Percentiles rank a stretch among this genome's conserved stretches.
phyloP scores from a whole-genome alignment of 1,139 yeast species.

The Insectozyma bohioensis region DNA sequence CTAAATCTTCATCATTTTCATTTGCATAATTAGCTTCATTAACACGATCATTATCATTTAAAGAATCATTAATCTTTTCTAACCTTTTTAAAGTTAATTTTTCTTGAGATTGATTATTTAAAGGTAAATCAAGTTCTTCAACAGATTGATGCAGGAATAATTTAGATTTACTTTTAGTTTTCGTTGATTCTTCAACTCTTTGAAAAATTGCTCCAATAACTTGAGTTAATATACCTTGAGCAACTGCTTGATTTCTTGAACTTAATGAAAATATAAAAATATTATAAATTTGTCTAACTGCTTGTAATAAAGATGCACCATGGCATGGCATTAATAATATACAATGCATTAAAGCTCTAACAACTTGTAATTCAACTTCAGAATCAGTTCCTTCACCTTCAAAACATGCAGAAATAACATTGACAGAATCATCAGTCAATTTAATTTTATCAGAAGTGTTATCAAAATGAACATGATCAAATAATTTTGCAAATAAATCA shows the following conservation, averaged over 20 bases:
- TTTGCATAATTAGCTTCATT: slow-evolving; percentile 50
- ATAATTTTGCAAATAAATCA: slow-evolving; percentile 46
- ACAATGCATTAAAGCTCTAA: slow-evolving; percentile 87
- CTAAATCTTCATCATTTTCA: slow-evolving; percentile 57
- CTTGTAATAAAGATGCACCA: slow-evolving; percentile 84
- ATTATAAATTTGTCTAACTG: slow-evolving; percentile 90
- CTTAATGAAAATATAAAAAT: slow-evolving; percentile 83
- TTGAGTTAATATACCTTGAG: slow-evolving; percentile 93
- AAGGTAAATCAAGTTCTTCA: slow-evolving; percentile 13
- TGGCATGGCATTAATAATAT: slow-evolving; percentile 84
- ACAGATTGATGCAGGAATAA: slow-evolving; percentile 17
- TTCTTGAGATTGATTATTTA: slow-evolving; percentile 16
- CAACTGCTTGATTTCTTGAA: slow-evolving; percentile 85
- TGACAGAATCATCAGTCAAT: slow-evolving; percentile 80
- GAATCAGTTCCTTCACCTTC: slow-evolving; percentile 92
- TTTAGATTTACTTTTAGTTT: slow-evolving; percentile 19
- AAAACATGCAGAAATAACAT: slow-evolving; percentile 81
- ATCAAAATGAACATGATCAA: slow-evolving; percentile 44
- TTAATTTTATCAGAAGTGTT: slow-evolving; percentile 45
- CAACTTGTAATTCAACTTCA: slow-evolving; percentile 85
- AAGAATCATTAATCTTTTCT: slow-evolving; percentile 54
- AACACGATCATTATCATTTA: slow-evolving; percentile 48
- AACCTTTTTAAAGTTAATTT: slow-evolving; percentile 59
- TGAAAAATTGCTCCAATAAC: slow-evolving; percentile 84
- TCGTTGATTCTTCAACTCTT: slow-evolving; percentile 50